Conservation (phyloP, 202 grass and related monocot genomes). For the Musa balbisiana region DNA sequence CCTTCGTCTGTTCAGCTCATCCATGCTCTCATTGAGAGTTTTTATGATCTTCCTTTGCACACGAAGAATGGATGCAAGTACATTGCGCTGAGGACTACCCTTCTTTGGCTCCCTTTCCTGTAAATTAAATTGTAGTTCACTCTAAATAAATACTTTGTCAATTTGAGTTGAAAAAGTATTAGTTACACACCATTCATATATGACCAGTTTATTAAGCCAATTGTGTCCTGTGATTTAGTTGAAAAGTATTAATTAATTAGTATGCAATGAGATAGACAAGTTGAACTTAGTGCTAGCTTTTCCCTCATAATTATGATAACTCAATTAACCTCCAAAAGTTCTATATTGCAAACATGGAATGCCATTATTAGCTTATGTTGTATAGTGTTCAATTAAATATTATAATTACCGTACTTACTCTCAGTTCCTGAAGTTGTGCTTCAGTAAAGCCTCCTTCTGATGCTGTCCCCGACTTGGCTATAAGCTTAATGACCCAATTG, state of each 20-base stretch:
- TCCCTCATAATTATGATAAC: neutral
- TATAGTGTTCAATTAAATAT: neutral
- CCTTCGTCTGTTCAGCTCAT: conserved; percentile 46
- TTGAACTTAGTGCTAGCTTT: too few species aligned
- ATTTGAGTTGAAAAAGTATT: neutral
- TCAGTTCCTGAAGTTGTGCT: conserved; percentile 86
- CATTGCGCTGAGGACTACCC: conserved; percentile 48
- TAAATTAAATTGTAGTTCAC: conserved; percentile 1
- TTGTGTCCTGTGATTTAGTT: too few species aligned
- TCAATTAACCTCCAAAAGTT: neutral
- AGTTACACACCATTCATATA: too few species aligned
- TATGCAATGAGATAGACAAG: neutral
- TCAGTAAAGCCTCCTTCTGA: conserved; percentile 83
- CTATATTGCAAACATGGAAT: neutral
- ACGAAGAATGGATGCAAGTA: conserved; percentile 67
- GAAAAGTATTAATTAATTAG: neutral
- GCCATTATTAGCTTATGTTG: neutral
- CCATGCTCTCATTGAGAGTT: conserved; percentile 85
- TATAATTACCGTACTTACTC: conserved; percentile 37
- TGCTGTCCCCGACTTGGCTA: conserved; percentile 81
- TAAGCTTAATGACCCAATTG: conserved; percentile 65
- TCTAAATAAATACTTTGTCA: neutral
- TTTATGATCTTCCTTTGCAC: conserved; percentile 66
- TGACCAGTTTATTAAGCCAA: too few species aligned
- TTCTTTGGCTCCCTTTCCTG: conserved; percentile 89